phyloP scores from a whole-genome alignment of 352 stramenopile genomes.

The Halophytophthora batemanensis region DNA sequence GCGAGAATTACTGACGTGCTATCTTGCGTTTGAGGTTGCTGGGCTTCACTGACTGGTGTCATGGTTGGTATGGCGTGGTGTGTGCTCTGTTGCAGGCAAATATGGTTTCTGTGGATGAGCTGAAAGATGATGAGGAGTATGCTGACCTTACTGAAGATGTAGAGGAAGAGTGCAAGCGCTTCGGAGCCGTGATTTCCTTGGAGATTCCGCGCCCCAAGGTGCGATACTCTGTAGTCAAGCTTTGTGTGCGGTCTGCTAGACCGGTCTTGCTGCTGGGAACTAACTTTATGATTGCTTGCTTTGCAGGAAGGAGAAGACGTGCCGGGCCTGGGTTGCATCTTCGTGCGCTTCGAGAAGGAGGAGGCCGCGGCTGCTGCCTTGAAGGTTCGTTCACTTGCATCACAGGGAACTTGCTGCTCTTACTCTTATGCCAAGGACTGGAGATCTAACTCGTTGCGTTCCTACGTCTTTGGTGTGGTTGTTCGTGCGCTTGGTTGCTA shows the following conservation, averaged over 20 bases:
- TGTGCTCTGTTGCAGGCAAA: slow-evolving; percentile 47
- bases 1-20: neutral
- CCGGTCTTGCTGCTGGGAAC: neutral
- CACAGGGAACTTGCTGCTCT: neutral
- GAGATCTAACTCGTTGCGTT: neutral
- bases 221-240: slow-evolving; percentile 1
- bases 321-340: slow-evolving; percentile 73
- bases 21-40: neutral
- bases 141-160: slow-evolving; percentile 87
- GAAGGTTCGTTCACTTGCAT: slow-evolving; percentile 44
- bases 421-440: neutral
- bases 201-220: slow-evolving; percentile 85
- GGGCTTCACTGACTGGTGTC: neutral
- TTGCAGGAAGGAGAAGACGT: slow-evolving; percentile 55
- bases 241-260: neutral
- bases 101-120: slow-evolving; percentile 83
- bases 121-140: slow-evolving; percentile 85
- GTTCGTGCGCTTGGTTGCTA: slow-evolving; percentile 1
- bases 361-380: slow-evolving; percentile 56
- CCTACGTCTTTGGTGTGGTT: slow-evolving; percentile 4
- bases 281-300: slow-evolving; percentile 1
- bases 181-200: slow-evolving; percentile 61
- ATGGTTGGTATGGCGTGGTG: slow-evolving; percentile 3
- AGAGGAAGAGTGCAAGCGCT: slow-evolving; percentile 88
- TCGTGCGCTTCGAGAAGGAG: slow-evolving; percentile 67